Base-by-base conservation (phyloP, 1,284 basidiomycete species). In the Cryptococcus sp. region DNA sequence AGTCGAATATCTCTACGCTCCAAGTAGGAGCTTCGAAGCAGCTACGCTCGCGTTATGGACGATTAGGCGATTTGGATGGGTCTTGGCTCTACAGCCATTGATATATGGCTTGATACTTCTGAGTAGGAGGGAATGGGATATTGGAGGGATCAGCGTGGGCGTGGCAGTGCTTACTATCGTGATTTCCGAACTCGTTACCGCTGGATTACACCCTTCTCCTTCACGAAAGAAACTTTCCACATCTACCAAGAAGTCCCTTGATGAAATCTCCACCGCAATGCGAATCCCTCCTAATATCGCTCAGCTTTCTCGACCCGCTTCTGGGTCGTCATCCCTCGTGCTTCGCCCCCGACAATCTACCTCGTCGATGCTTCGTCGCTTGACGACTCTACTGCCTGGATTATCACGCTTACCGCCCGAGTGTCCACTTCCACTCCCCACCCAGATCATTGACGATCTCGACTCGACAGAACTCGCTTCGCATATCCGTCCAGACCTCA, bases 361-460 rank as follows among this genome's bases (percentile, higher is more conserved):
- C 34, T 50, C 61, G 24, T 61, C 63, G 5, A 43, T 58, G 21
- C 40, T 58, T 11, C 45, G 51, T 22, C 53, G 54, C 40, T 50
- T 62, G 14, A 46, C 55, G 16, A 54, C 49, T 9, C 46, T 59
- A 10, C 50, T 61, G 23, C 66, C 59, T 16, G 56, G 60, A 21
- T 51, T 55, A 43, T 56, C 61, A 16, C 25, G 64, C 23, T 40
- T 59, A n/a, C 57, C 64, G 11, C 11, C 46, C 5, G 42, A 53
- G 7, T 61, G 59, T 28, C 58, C 56, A 13, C 39, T 69, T 7
- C 66, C 69, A 0, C 55, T 69, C 11, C 82, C 78, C 59, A 87
- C 85, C 0, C 86, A 89, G 71, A 84, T 80, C 4, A 74, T 90
- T 19, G 84, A 89, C 72, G 87, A 89, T 72, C 75, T 87, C 44